Base-by-base conservation (phyloP, 805 yeast genomes). In the Ogataea trehaloabstinens region DNA sequence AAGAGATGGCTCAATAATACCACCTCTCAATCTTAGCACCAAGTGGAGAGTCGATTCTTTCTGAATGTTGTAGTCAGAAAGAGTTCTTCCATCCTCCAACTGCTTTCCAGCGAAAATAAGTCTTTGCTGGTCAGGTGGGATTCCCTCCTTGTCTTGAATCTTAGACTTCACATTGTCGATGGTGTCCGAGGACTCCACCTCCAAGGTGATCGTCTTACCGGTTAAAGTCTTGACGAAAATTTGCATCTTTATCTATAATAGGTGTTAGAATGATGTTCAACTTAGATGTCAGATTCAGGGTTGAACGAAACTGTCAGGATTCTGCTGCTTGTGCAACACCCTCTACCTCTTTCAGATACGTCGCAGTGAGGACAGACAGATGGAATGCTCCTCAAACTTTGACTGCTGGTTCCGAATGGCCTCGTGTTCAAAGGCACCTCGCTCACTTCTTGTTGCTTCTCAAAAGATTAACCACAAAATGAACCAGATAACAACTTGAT, bases 151-250 rank as follows among this genome's bases (percentile, higher is more conserved):
- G 73, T 88, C 96, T 71, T 88, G 96, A 61, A 88, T 88, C 80
- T 88, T 88, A 58, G 91, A 77, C 78, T 88, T 88, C 70, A 88
- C 96, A 61, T 88, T 88, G 75, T 88, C 96, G 63, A 88, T 88
- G 53, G 95, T 87, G 76, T 88, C 96, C 42, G 95, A 86, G 46
- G 95, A 87, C 72, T 88, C 96, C 56, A 88, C 93, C 68, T 79
- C 80, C 52, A 76, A 71, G 51, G 82, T 70, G 77, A 93, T 91
- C 68, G 98, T 84, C 88, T 91, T 91, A 78, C 98, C 98, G 63
- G 98, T 90, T 71, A 93, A 82, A 78, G 99, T 91, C 79, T 91
- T 93, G 76, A 93, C 98, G 78, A 93, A 93, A 79, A 91, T 90
- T 80, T 86, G 95, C 95, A 85, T 85, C 53, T 60, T 69, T 49